Evolutionary conservation across 805 yeast species (phyloP), one percentile per base, ranked within the genome.

Genomic region (Candida coleopterorum): DNA sequence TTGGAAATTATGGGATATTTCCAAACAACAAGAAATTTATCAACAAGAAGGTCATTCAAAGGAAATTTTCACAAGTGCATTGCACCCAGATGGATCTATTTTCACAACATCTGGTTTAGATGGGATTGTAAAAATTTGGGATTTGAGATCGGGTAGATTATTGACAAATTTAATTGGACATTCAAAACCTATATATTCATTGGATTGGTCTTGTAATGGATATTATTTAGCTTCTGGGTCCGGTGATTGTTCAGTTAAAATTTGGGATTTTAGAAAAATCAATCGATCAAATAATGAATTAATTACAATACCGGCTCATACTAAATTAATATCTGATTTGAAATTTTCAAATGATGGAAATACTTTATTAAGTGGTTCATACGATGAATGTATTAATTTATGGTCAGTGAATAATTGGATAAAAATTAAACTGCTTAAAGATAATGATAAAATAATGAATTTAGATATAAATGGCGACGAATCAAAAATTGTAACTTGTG

Each of bases 31-130:
- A 8, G 48, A 41, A 14, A 49, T 90, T 6, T 61, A 75, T 27
- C 65, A 75, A 40, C 97, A 90, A 55, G 95, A 86, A 52, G 96
- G 97, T 0, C 97, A 90, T 52, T 63, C 84, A 1, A 80, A 77
- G 47, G 93, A 79, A 39, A 79, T 88, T 0, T 77, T 74, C 41
- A 50, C 78, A 0, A 55, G 84, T 3, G 60, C 74, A 1, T 72
- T 82, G 43, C 94, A 88, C 41, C 70, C 72, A 0, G 95, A 86
- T 49, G 97, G 97, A 1, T 67, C 90, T 2, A 56, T 90, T 5
- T 48, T 83, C 6, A 81, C 83, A 0, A 75, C 86, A 9, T 93
- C 81, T 3, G 96, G 96, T 0, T 60, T 80, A 5, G 97, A 90
- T 56, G 83, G 81, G 0, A 58, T 77, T 14, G 79, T 78, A 0